Evolutionary conservation across 345 rosid species (phyloP).

Genomic region (Lenwebbia sp.): DNA sequence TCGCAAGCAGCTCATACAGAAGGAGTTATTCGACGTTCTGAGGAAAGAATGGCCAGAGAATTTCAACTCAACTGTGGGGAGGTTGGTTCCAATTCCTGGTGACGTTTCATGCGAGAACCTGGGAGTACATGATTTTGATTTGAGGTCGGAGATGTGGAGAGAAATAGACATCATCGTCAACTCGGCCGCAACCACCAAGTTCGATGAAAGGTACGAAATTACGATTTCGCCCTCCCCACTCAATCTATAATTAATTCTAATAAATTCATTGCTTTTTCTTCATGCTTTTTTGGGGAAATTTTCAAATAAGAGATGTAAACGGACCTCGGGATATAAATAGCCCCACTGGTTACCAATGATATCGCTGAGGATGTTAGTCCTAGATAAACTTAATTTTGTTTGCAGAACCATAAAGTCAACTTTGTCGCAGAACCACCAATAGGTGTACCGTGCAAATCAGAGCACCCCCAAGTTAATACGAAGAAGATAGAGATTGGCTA

Average conservation of each 20-base stretch:
- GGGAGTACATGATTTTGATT: conserved; percentile 7
- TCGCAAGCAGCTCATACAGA: background rate
- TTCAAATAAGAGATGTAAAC: too few species aligned
- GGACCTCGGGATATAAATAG: too few species aligned
- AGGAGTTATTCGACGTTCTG: conserved; percentile 3
- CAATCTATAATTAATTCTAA: background rate
- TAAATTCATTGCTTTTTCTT: background rate
- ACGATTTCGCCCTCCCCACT: background rate
- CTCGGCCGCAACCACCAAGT: conserved; percentile 33
- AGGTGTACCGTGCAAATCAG: too few species aligned
- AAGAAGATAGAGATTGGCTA: too few species aligned
- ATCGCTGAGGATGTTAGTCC: too few species aligned
- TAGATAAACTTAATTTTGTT: too few species aligned
- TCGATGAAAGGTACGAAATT: conserved; percentile 26
- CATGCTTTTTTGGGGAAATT: background rate
- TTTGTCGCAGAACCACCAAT: too few species aligned
- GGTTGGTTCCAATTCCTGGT: conserved; percentile 12
- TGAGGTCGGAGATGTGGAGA: conserved; percentile 15
- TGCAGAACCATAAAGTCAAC: too few species aligned
- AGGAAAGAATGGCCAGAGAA: conserved; percentile 4
- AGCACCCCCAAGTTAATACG: too few species aligned
- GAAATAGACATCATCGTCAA: conserved; percentile 22
- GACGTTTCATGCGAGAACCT: conserved; percentile 14
- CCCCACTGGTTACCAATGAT: too few species aligned
- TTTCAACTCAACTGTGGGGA: background rate